Conservation (phyloP, 345 rosid genomes). For the Erucastrum elatum region DNA sequence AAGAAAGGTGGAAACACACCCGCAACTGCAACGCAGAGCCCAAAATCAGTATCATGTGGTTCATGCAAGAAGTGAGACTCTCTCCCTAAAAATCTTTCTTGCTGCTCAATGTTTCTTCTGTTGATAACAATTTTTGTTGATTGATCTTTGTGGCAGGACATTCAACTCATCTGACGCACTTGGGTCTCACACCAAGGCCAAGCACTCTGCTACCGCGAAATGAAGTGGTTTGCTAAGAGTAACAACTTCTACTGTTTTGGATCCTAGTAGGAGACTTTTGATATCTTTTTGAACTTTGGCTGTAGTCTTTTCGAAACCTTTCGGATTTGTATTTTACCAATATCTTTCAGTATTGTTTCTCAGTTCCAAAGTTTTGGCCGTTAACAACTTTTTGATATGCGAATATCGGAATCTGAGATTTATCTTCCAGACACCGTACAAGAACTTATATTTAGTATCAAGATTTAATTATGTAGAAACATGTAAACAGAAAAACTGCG, state of each 20-base stretch:
- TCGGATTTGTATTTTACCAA: neutral
- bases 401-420: too few species aligned
- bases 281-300: neutral
- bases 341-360: too few species aligned
- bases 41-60: slow-evolving; percentile 66
- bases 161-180: slow-evolving; percentile 32
- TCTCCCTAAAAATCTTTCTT: neutral
- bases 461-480: too few species aligned
- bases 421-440: too few species aligned
- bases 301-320: slow-evolving; percentile 16
- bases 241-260: slow-evolving; percentile 4
- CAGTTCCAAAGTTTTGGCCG: too few species aligned
- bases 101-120: neutral
- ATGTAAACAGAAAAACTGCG: too few species aligned
- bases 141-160: slow-evolving; percentile 17
- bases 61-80: slow-evolving; percentile 69
- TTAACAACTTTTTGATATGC: too few species aligned
- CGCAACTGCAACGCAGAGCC: slow-evolving; percentile 40
- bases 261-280: neutral
- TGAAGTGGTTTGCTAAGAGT: slow-evolving; percentile 18
- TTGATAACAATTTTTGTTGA: neutral
- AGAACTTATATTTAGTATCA: too few species aligned
- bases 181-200: slow-evolving; percentile 38
- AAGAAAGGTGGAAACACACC: slow-evolving; percentile 55
- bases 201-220: slow-evolving; percentile 35